These are phyloP conservation scores for Suillus paluster DNA, from an alignment of 768 basidiomycete species.

Conservation along the genomic window DNA sequence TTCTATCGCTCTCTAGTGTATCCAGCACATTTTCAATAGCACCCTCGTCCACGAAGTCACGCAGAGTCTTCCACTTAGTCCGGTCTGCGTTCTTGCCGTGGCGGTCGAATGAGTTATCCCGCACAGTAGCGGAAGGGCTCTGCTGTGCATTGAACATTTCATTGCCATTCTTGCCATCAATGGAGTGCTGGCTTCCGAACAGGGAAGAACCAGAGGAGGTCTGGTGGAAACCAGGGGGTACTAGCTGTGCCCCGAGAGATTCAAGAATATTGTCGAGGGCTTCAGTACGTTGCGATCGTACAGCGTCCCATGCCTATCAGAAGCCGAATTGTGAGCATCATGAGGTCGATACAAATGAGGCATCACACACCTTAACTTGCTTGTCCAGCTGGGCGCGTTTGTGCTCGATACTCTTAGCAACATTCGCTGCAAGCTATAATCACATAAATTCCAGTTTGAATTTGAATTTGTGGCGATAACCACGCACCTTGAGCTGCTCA, in stretches of 20 bases:
- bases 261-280: slow-evolving; percentile 75
- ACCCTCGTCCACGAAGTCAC: slow-evolving; percentile 86
- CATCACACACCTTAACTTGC: slow-evolving; percentile 59
- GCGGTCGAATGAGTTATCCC: slow-evolving; percentile 24
- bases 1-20: slow-evolving; percentile 70
- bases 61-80: slow-evolving; percentile 76
- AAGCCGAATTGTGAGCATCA: too few relatives aligned
- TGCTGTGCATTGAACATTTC: slow-evolving; percentile 46
- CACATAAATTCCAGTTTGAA: not conserved
- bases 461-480: not conserved
- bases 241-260: slow-evolving; percentile 68
- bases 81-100: slow-evolving; percentile 44
- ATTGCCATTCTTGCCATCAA: slow-evolving; percentile 40
- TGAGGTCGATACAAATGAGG: not conserved
- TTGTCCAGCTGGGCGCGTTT: slow-evolving; percentile 64
- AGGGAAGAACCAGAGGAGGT: slow-evolving; percentile 68
- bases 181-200: slow-evolving; percentile 78
- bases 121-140: slow-evolving; percentile 37
- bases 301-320: slow-evolving; percentile 70
- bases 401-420: slow-evolving; percentile 76
- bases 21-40: slow-evolving; percentile 80
- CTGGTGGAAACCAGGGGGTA: slow-evolving; percentile 80
- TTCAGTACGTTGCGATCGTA: slow-evolving; percentile 61
- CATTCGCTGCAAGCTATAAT: slow-evolving; percentile 66
- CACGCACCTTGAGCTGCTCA: slow-evolving; percentile 73